Evolutionary conservation across 139 green algal genomes (phyloP).

Genomic region (Yamagishiella unicocca): DNA sequence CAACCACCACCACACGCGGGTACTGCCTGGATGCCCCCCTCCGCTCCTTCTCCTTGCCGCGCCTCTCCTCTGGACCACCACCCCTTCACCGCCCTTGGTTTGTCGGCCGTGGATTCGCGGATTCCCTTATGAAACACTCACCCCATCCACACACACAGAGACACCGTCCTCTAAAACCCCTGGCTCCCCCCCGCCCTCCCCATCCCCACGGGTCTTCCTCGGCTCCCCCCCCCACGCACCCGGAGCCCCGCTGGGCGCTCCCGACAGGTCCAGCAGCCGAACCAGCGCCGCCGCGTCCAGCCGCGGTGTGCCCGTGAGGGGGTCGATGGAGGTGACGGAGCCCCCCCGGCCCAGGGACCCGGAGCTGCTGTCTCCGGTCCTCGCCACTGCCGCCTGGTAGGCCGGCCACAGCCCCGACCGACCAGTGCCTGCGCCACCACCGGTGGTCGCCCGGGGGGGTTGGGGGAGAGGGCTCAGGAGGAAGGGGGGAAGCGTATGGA

Average conservation of each 20-base stretch:
- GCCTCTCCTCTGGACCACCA: no score
- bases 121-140: no score
- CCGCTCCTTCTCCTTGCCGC: no score
- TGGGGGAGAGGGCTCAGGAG: no score
- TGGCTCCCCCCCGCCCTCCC: neutral
- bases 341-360: neutral
- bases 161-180: no score
- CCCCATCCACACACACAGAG: no score
- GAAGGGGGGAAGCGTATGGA: no score
- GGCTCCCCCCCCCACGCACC: neutral
- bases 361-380: neutral
- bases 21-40: no score
- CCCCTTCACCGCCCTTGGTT: no score
- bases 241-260: neutral
- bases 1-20: no score
- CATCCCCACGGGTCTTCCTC: neutral
- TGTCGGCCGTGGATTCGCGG: no score
- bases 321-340: constrained; percentile 16
- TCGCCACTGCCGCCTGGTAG: neutral
- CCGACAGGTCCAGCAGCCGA: neutral
- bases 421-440: neutral
- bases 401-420: neutral
- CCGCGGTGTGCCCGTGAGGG: neutral
- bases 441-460: no score
- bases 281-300: constrained; percentile 31